phyloP scores from a whole-genome alignment of 2,329 filamentous ascomycete species.

The Penicillium sp. region DNA sequence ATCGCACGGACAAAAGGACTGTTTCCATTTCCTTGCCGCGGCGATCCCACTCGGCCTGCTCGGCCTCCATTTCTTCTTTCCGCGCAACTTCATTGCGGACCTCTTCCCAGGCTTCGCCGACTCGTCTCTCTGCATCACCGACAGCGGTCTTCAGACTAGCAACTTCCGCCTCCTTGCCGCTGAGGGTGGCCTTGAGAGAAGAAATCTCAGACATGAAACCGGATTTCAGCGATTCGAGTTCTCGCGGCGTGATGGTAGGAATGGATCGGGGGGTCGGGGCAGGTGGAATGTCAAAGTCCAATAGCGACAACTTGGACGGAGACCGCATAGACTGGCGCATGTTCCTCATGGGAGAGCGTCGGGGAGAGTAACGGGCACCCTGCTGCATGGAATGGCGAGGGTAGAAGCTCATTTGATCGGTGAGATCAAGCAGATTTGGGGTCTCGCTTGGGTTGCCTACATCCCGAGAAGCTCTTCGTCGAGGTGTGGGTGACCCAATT shows the following conservation, averaged over 20 bases:
- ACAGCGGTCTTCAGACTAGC: slow-evolving; percentile 82
- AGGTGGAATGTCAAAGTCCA: slow-evolving; percentile 92
- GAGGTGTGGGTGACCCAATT: slow-evolving; percentile 48
- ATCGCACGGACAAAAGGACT: slow-evolving; percentile 74
- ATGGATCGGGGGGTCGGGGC: slow-evolving; percentile 88
- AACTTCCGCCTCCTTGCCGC: slow-evolving; percentile 90
- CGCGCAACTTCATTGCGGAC: slow-evolving; percentile 71
- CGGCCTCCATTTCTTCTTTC: slow-evolving; percentile 69
- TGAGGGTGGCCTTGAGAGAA: slow-evolving; percentile 85
- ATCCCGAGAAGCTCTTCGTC: slow-evolving; percentile 47
- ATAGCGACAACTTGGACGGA: slow-evolving; percentile 62
- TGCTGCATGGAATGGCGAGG: slow-evolving; percentile 47
- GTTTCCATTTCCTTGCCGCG: slow-evolving; percentile 82
- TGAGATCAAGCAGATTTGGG: slow-evolving; percentile 84
- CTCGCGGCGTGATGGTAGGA: slow-evolving; percentile 84
- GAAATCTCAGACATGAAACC: slow-evolving; percentile 89
- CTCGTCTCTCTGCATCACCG: slow-evolving; percentile 84
- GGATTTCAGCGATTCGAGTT: slow-evolving; percentile 90
- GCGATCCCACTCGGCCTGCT: slow-evolving; percentile 80
- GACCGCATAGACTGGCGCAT: slow-evolving; percentile 37
- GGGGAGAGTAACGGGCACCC: slow-evolving; percentile 38
- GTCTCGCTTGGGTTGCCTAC: slow-evolving; percentile 54
- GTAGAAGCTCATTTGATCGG: slow-evolving; percentile 67
- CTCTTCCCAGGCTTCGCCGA: slow-evolving; percentile 80
- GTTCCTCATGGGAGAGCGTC: slow-evolving; percentile 46